These are phyloP conservation scores for Chlorella sorokiniana DNA, from an alignment of 139 green algal species.

Conservation along the genomic window DNA sequence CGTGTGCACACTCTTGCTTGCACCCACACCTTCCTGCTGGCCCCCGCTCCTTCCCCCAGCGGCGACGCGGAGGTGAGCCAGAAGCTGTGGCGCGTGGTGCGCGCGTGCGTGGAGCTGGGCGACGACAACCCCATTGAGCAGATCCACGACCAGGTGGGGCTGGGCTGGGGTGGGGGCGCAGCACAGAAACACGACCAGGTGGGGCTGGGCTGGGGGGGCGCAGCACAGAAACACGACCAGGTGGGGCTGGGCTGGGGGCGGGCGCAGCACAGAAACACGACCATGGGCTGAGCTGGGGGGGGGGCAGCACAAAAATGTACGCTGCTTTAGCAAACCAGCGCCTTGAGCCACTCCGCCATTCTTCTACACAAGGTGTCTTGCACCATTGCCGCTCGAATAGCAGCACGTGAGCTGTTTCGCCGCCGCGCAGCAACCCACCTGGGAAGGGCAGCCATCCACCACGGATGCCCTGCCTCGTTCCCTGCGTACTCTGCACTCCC, in stretches of 20 bases:
- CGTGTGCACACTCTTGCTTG: neutral
- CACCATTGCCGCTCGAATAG: no score
- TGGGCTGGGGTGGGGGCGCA: neutral
- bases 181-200: slow-evolving; percentile 52
- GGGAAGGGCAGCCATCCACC: no score
- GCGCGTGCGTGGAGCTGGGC: slow-evolving; percentile 95
- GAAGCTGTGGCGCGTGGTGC: slow-evolving; percentile 99
- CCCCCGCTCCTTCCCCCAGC: slow-evolving; percentile 16
- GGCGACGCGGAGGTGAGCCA: slow-evolving; percentile 97
- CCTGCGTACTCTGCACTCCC: neutral
- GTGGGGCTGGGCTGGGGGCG: neutral
- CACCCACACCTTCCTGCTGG: neutral
- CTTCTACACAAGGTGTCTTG: no score
- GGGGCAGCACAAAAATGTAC: no score
- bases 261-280: neutral
- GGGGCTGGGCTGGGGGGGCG: neutral
- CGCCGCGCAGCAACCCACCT: no score
- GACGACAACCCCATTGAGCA: slow-evolving; percentile 93
- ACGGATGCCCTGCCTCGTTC: no score
- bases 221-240: slow-evolving; percentile 49
- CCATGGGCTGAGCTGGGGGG: no score
- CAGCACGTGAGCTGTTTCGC: no score
- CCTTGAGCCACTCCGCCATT: no score
- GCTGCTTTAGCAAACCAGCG: no score
- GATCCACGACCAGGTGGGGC: slow-evolving; percentile 79